Evolutionary conservation across 106 monocot genomes (phyloP).

Genomic region (Posidonia australis): DNA sequence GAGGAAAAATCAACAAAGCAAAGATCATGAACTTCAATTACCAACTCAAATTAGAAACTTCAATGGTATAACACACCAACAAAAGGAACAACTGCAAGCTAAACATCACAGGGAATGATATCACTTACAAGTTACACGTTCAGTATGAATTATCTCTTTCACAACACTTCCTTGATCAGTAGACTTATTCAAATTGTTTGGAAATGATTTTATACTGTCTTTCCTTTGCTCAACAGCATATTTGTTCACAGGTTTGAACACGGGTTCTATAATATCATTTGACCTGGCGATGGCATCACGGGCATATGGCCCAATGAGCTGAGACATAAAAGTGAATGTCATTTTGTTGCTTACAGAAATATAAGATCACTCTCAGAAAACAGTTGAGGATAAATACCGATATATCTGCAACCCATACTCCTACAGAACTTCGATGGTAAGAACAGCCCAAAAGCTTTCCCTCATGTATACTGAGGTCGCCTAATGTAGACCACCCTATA

Average conservation of each 20-base stretch:
- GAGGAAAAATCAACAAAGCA: neutral
- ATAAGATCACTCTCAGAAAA: slow-evolving; percentile 5
- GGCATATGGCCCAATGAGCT: slow-evolving; percentile 86
- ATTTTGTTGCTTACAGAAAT: neutral
- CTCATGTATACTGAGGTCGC: slow-evolving; percentile 76
- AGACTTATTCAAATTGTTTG: slow-evolving; percentile 8
- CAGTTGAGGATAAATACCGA: slow-evolving; percentile 30
- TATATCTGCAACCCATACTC: slow-evolving; percentile 77
- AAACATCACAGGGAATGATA: neutral
- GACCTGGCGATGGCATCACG: slow-evolving; percentile 25
- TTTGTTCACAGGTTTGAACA: slow-evolving; percentile 18
- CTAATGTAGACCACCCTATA: slow-evolving; percentile 69
- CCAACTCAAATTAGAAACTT: neutral
- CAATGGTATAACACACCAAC: neutral
- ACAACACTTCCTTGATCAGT: slow-evolving; percentile 24
- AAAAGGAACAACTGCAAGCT: neutral
- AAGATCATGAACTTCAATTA: neutral
- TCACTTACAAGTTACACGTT: slow-evolving; percentile 27
- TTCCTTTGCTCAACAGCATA: slow-evolving; percentile 17
- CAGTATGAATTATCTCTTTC: slow-evolving; percentile 24
- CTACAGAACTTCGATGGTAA: slow-evolving; percentile 53
- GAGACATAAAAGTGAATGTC: slow-evolving; percentile 15
- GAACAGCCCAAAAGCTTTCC: slow-evolving; percentile 89
- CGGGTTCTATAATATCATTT: slow-evolving; percentile 23
- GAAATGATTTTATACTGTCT: slow-evolving; percentile 16